phyloP scores from a whole-genome alignment of 2,329 filamentous ascomycete species.

The Phoma sp. region DNA sequence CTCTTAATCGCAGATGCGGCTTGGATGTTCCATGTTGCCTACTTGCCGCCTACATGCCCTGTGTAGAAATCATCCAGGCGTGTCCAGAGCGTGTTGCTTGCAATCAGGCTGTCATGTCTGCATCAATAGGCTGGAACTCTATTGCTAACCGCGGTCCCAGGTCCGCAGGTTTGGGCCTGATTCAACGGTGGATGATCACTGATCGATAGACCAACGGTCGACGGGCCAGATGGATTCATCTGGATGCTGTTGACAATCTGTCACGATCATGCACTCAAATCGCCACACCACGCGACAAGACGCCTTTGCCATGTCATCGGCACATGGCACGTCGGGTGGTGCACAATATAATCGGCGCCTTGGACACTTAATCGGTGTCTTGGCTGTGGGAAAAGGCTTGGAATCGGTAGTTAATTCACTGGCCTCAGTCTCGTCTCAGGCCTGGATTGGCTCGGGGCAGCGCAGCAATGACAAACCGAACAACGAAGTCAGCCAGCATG shows the following conservation, averaged over 20 bases:
- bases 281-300: slow-evolving; percentile 5
- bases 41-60: too few species aligned
- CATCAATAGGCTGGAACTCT: background rate
- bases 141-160: background rate
- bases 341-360: slow-evolving; percentile 4
- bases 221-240: slow-evolving; percentile 8
- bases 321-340: slow-evolving; percentile 8
- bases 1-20: background rate
- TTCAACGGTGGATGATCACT: slow-evolving; percentile 5
- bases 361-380: slow-evolving; percentile 1
- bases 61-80: background rate
- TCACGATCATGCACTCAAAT: slow-evolving; percentile 7
- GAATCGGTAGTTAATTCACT: slow-evolving; percentile 2
- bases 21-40: background rate
- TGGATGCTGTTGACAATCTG: background rate
- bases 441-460: slow-evolving; percentile 13
- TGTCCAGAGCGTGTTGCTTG: background rate
- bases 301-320: slow-evolving; percentile 1
- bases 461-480: slow-evolving; percentile 19
- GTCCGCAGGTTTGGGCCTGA: slow-evolving; percentile 9
- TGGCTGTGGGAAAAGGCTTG: slow-evolving; percentile 1
- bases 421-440: background rate
- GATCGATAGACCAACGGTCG: background rate
- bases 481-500: background rate
- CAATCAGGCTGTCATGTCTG: background rate